Conservation (phyloP, 306 rosid genomes). For the Acmispon strigosus region DNA sequence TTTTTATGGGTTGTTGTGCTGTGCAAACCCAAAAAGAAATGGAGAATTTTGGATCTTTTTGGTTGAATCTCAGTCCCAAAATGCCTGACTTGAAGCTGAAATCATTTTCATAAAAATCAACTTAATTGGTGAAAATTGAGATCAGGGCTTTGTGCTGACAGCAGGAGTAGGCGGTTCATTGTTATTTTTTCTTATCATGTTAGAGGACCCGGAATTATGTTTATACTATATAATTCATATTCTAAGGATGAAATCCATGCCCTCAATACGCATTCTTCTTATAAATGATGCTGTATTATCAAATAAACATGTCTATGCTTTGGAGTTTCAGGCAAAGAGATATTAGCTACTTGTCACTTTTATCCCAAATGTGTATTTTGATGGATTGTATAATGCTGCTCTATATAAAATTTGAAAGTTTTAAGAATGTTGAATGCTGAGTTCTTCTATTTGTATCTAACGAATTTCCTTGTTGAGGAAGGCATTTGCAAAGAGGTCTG, state of each 20-base stretch:
- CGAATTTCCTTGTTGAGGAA: conserved; percentile 27
- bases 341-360: background rate
- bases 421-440: conserved; percentile 9
- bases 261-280: background rate
- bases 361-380: background rate
- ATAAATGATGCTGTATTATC: background rate
- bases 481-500: conserved; percentile 75
- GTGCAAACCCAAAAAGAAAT: background rate
- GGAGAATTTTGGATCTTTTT: background rate
- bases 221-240: background rate
- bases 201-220: background rate
- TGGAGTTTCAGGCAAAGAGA: background rate
- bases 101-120: background rate
- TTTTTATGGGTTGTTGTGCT: background rate
- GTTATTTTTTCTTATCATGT: background rate
- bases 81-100: background rate
- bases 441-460: background rate
- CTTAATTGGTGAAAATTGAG: background rate
- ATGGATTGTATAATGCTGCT: background rate
- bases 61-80: background rate
- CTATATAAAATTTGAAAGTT: background rate
- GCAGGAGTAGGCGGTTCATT: background rate
- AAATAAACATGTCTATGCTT: background rate
- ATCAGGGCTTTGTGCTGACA: background rate
- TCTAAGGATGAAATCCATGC: background rate